These are phyloP conservation scores for Spizellomyces punctatus DNA, from an alignment of 192 early-diverging fungal genomes.

Conservation along the genomic window DNA sequence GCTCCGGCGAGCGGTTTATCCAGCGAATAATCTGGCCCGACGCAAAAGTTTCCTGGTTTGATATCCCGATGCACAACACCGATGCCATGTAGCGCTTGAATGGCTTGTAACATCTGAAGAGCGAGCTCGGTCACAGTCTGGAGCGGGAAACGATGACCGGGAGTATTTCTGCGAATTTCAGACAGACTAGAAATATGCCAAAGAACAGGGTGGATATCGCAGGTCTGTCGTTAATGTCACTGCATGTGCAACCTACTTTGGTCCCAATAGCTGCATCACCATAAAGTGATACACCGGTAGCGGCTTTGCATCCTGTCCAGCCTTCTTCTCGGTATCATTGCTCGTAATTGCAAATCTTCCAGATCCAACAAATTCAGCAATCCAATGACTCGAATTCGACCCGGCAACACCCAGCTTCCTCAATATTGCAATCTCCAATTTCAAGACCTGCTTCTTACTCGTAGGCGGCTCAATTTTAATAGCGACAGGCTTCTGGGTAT, in stretches of 20 bases:
- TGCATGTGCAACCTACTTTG: constrained; percentile 41
- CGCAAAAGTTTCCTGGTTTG: constrained; percentile 58
- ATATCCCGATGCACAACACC: constrained; percentile 62
- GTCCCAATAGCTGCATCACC: constrained; percentile 60
- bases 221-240: neutral
- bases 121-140: constrained; percentile 46
- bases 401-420: neutral
- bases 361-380: constrained; percentile 9
- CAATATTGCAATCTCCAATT: constrained; percentile 51
- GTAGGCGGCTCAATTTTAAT: constrained; percentile 58
- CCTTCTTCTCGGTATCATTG: neutral
- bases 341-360: constrained; percentile 12
- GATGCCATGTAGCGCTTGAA: constrained; percentile 47
- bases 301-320: neutral
- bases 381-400: constrained; percentile 1
- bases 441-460: constrained; percentile 52
- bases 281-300: constrained; percentile 49
- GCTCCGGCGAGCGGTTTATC: constrained; percentile 8
- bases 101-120: constrained; percentile 54
- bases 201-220: neutral
- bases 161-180: constrained; percentile 45
- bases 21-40: constrained; percentile 7
- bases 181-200: constrained; percentile 42
- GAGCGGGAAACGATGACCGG: constrained; percentile 39
- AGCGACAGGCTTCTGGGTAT: constrained; percentile 40